phyloP scores from a whole-genome alignment of 805 yeast genomes.

The Kazachstania kunashirensis region DNA sequence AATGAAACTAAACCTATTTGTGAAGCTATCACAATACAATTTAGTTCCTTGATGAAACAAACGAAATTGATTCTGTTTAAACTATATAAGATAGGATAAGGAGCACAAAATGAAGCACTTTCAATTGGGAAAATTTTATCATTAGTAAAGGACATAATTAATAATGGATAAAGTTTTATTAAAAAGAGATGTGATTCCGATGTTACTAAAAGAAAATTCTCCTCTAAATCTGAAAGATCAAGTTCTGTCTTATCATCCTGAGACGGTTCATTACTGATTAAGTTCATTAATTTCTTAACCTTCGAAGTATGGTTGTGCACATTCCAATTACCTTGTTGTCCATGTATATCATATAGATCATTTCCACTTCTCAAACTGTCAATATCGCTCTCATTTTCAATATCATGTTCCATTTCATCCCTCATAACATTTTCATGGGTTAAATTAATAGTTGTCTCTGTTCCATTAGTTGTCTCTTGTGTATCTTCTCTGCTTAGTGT shows the following conservation, averaged over 20 bases:
- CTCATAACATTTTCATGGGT: too few species aligned
- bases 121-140: constrained; percentile 17
- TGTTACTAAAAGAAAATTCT: constrained; percentile 15
- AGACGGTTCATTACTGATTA: constrained; percentile 1
- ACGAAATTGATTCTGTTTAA: constrained; percentile 16
- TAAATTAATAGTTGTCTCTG: too few species aligned
- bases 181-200: constrained; percentile 9
- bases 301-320: constrained; percentile 14
- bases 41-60: constrained; percentile 19
- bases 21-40: constrained; percentile 22
- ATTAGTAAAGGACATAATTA: constrained; percentile 16
- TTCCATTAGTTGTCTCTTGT: too few species aligned
- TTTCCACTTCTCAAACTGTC: too few species aligned
- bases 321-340: constrained; percentile 11
- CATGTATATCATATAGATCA: not conserved
- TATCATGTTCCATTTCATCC: too few species aligned
- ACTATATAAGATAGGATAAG: constrained; percentile 1
- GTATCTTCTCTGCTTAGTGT: too few species aligned
- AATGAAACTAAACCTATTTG: constrained; percentile 20
- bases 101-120: constrained; percentile 8
- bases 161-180: constrained; percentile 16
- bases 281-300: constrained; percentile 10
- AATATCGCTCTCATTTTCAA: too few species aligned
- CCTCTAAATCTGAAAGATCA: constrained; percentile 10
- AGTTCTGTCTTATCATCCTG: too few species aligned